phyloP scores from a whole-genome alignment of 306 rosid species.

The Luffa acutangula region DNA sequence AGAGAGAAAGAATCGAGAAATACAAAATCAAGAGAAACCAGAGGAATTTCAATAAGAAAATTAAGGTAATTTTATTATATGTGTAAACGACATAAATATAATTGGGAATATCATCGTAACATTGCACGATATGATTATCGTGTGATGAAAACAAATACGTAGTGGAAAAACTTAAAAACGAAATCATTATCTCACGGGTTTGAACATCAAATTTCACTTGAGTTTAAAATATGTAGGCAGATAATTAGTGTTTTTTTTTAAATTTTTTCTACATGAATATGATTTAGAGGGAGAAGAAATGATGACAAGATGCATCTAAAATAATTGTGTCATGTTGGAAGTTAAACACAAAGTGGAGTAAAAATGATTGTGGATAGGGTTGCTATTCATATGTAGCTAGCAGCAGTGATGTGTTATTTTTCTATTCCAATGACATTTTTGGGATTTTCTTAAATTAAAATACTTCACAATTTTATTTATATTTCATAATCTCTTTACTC shows the following conservation, averaged over 20 bases:
- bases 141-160: not conserved
- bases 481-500: too few species aligned
- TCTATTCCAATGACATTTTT: not conserved
- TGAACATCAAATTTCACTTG: not conserved
- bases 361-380: conserved; percentile 6
- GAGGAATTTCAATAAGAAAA: conserved; percentile 88
- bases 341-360: not conserved
- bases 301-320: not conserved
- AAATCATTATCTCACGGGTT: not conserved
- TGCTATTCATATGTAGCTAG: not conserved
- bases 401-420: not conserved
- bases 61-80: conserved; percentile 84
- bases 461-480: too few species aligned
- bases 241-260: not conserved
- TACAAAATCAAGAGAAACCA: conserved; percentile 66
- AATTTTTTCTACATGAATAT: not conserved
- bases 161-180: too few species aligned
- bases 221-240: not conserved
- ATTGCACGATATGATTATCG: too few species aligned
- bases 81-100: too few species aligned
- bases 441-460: not conserved
- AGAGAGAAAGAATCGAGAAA: conserved; percentile 74
- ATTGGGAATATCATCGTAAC: too few species aligned
- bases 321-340: not conserved
- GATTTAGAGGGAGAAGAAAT: not conserved